Base-by-base conservation (phyloP, 2,329 filamentous ascomycete genomes). In the Whalleya microplaca region DNA sequence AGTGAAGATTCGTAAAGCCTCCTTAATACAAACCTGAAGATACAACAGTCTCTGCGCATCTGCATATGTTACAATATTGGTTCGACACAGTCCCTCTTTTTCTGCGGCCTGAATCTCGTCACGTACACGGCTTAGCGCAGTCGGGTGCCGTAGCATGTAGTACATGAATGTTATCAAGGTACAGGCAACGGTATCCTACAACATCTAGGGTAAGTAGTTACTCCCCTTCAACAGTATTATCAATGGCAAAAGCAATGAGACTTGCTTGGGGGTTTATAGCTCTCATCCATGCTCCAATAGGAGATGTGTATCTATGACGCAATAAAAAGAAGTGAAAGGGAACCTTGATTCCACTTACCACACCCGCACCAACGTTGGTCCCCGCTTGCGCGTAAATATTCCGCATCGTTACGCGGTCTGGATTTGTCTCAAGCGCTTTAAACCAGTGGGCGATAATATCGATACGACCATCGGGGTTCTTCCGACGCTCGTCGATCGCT, bases 11-110 rank as follows among this genome's bases (percentile, higher is more conserved):
- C 71, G 60, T 14, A 73, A 55, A 2, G 65, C 59, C 51, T 74
- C 72, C 58, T 72, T 69, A 54, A 74, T 69, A 49, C 71, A 73
- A 18, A 72, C 71, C 42, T 70, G 66, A 19, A 74, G 59, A 51
- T 70, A 75, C 2, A 66, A 64, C 9, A 73, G 59, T 27, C 59
- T 59, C 53, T 70, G 67, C 1, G 73, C 64, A 20, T 72, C 66
- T 3, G 60, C 58, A 43, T 57, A 70, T 5, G 58, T 53, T 1
- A 71, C 59, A 1, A 67, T 51, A 21, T 48, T 32, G 32, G 51
- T 48, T 23, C 48, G 37, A 14, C 63, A 61, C 21, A 21, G 44
- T 32, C 58, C 58, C 20, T 53, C 43, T 14, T 14, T 21, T n/a
- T 27, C 21, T 2, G 64, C 67, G 5, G 53, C 58, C 19, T 65